A percentile compares a stretch with the other conserved stretches of the same genome.
These are phyloP conservation scores for Yamadazyma dushanensis DNA, from an alignment of 1,139 yeast genomes.

Conservation along the genomic window DNA sequence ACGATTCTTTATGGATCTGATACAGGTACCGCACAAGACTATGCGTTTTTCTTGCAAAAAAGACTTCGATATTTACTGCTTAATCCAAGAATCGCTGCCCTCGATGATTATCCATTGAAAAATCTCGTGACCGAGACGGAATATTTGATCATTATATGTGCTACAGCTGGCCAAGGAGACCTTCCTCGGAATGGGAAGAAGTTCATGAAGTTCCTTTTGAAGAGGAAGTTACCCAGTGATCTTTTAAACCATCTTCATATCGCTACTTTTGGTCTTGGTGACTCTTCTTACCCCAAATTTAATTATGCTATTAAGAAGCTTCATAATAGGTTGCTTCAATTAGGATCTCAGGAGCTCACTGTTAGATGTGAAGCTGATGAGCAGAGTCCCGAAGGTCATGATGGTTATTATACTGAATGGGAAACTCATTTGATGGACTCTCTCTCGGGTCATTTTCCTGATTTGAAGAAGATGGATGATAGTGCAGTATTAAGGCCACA, in stretches of 20 bases:
- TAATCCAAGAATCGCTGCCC: conserved; percentile 48
- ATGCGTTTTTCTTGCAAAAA: conserved; percentile 64
- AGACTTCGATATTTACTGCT: conserved; percentile 58
- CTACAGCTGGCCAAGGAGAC: conserved; percentile 94
- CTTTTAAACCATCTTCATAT: conserved; percentile 62
- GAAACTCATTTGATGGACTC: conserved; percentile 51
- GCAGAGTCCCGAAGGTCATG: conserved; percentile 74
- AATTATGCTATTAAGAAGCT: conserved; percentile 84
- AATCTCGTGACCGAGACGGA: conserved; percentile 49
- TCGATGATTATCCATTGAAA: conserved; percentile 65
- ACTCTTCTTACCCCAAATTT: conserved; percentile 83
- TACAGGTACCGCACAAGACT: conserved; percentile 90
- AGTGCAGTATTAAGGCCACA: conserved; percentile 46
- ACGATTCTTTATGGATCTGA: conserved; percentile 86
- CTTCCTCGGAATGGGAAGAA: conserved; percentile 73
- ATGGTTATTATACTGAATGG: conserved; percentile 78
- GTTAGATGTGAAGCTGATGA: conserved; percentile 90
- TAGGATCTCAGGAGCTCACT: conserved; percentile 76
- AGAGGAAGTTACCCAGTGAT: conserved; percentile 63
- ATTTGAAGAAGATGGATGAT: conserved; percentile 35
- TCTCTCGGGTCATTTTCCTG: conserved; percentile 37
- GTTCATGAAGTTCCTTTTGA: conserved; percentile 73
- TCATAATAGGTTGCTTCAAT: conserved; percentile 71
- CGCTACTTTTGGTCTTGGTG: conserved; percentile 91
- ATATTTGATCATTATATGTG: conserved; percentile 65